phyloP scores from a whole-genome alignment of 495 filamentous ascomycete genomes.

The Amorphotheca resinae region DNA sequence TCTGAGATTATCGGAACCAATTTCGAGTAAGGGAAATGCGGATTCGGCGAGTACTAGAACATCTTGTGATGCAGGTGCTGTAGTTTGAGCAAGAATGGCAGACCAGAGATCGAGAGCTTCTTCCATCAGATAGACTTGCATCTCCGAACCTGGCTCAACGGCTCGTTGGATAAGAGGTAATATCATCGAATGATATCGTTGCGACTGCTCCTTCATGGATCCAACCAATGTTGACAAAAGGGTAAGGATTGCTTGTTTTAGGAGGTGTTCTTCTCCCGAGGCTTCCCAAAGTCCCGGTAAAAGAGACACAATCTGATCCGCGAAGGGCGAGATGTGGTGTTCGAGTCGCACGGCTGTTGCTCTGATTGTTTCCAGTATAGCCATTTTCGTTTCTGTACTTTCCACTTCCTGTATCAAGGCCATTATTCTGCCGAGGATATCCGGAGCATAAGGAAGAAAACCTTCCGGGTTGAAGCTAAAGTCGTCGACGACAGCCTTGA shows the following conservation, averaged over 20 bases:
- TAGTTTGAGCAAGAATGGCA: slow-evolving; percentile 59
- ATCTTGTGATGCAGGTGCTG: slow-evolving; percentile 48
- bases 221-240: slow-evolving; percentile 66
- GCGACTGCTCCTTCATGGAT: slow-evolving; percentile 63
- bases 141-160: slow-evolving; percentile 64
- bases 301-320: slow-evolving; percentile 64
- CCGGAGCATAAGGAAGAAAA: slow-evolving; percentile 63
- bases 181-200: slow-evolving; percentile 57
- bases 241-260: slow-evolving; percentile 86
- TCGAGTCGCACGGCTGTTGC: slow-evolving; percentile 73
- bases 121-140: slow-evolving; percentile 74
- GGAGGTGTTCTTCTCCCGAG: slow-evolving; percentile 65
- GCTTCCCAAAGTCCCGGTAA: slow-evolving; percentile 79
- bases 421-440: slow-evolving; percentile 57
- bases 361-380: slow-evolving; percentile 69
- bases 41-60: slow-evolving; percentile 54
- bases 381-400: slow-evolving; percentile 74
- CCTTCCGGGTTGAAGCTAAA: slow-evolving; percentile 60
- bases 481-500: slow-evolving; percentile 66
- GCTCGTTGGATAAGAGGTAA: slow-evolving; percentile 69
- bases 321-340: slow-evolving; percentile 55
- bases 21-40: slow-evolving; percentile 58
- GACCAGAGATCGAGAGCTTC: slow-evolving; percentile 86
- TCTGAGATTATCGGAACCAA: slow-evolving; percentile 56
- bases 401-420: slow-evolving; percentile 69